Base-by-base conservation (phyloP, 208 protist genomes). In the Naegleria lovaniensis region DNA sequence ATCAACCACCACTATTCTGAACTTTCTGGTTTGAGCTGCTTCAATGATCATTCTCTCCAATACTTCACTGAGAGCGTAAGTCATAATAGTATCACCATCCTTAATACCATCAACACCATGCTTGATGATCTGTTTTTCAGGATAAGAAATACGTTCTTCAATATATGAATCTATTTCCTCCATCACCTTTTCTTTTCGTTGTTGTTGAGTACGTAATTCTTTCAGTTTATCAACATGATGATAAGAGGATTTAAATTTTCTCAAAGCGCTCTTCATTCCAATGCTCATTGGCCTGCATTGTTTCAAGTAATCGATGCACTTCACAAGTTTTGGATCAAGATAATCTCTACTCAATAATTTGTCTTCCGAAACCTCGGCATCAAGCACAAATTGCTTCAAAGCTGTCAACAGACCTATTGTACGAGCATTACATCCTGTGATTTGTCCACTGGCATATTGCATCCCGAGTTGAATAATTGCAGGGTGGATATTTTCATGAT, bases 1-100 rank as follows among this genome's bases (percentile, higher is more conserved):
- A 90, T 99, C 98, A 11, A 99, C 95, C 11, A 99, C 94, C 88
- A 99, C 95, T 29, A 99, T 96, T 16, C 92, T n/a, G 88, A 98
- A 97, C 9, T 93, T 89, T 51, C 94, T 95, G 15, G 93, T 94
- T 40, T 93, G 48, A n/a, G 48, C 25, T n/a, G 94, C 89, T 0
- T 95, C 95, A 36, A 75, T 25, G 6, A 92, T 79, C 36, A 98
- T 93, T 41, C 79, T 40, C 90, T 96, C 93, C 5, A 98, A 93
- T 1, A 94, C 92, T 67, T 93, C 89, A 36, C 94, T 96, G 16
- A 93, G 85, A 29, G 59, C 95, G 85, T 95, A 95, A 0, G 94
- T 95, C 25, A 97, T 84, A 43, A 97, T 93, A 0, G 96, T 93
- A 90, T 97, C 96, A 52, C 95, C 86, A 41, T 89, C 38, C 29